Evolutionary conservation across 1,139 yeast species (phyloP), one percentile per base, ranked within the genome.

Genomic region (Saccharomyces hybrid): DNA sequence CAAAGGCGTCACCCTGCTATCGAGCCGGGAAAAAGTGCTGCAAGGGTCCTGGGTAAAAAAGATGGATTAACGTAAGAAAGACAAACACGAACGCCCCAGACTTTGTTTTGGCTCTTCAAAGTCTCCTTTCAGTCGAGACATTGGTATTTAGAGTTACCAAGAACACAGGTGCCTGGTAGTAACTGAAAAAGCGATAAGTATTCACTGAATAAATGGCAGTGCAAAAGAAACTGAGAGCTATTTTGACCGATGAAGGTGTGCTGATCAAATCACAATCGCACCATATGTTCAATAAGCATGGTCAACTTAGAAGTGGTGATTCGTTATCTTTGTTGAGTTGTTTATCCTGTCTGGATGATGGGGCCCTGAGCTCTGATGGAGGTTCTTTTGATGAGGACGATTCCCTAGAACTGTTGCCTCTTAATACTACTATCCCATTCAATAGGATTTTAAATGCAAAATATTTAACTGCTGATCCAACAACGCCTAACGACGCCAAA

Each of bases 181-280:
- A 7, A 38, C 19, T 5, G 19, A 6, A 16, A 16, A 38, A 9
- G 12, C 24, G 44, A 8, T 7, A 16, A 16, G 19, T 3, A 24
- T 1, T 0, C 6, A 38, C 6, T 19, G 19, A 2, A 9, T 7
- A 16, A 16, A 38, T 38, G 44, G 44, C 24, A 16, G 24, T 9
- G 12, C 44, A 38, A 21, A 38, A 38, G 19, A 38, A 38, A 38
- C 44, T 49, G 16, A 38, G 52, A n/a, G 52, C 52, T 7, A 49
- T 47, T 5, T 24, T 49, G 47, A 49, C 52, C 14, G 48, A 38
- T 26, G 48, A 26, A 21, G 52, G 52, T 42, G 47, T 50, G 3
- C 31, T 29, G 52, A 28, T 50, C 42, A 50, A 44, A 48, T 44
- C 52, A 28, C 52, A 50, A 28, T 28, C 44, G 7, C 44, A 38